Conservation (phyloP, 352 stramenopile genomes). For the Achlya hypogyna region DNA sequence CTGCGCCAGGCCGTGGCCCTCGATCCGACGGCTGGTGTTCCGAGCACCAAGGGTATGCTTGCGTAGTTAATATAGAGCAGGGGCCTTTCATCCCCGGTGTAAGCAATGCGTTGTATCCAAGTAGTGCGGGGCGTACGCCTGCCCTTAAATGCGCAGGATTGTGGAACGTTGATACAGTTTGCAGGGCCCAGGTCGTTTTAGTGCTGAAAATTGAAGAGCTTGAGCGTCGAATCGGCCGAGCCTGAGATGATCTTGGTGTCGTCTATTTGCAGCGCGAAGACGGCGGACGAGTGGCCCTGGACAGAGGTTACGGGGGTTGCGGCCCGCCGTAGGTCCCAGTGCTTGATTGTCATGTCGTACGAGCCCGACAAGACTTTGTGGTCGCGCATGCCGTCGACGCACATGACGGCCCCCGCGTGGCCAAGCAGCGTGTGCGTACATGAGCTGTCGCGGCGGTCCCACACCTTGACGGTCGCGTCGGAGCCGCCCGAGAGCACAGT, state of each 20-base stretch:
- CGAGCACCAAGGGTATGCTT: slow-evolving; percentile 88
- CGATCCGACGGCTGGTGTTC: slow-evolving; percentile 78
- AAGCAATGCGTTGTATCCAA: no score
- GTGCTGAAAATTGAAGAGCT: slow-evolving; percentile 29
- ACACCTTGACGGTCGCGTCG: slow-evolving; percentile 27
- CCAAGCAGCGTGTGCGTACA: slow-evolving; percentile 20
- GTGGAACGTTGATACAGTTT: no score
- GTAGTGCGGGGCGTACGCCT: no score
- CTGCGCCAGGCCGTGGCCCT: slow-evolving; percentile 64
- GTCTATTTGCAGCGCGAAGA: slow-evolving; percentile 31
- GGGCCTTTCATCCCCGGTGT: neutral
- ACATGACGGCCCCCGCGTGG: slow-evolving; percentile 27
- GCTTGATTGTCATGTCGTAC: slow-evolving; percentile 28
- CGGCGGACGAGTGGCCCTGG: slow-evolving; percentile 26
- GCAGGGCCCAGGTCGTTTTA: no score
- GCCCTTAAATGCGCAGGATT: no score
- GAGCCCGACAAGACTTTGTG: slow-evolving; percentile 24
- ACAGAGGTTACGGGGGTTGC: slow-evolving; percentile 17
- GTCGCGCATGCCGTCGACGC: slow-evolving; percentile 25
- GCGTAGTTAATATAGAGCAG: slow-evolving; percentile 26
- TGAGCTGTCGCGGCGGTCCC: slow-evolving; percentile 24
- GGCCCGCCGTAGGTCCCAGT: slow-evolving; percentile 25
- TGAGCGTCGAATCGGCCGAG: slow-evolving; percentile 28
- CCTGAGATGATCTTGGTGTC: slow-evolving; percentile 28
- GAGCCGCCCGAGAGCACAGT: slow-evolving; percentile 24